Base-by-base conservation (phyloP, 805 yeast genomes). In the Ogataea parapolymorpha region DNA sequence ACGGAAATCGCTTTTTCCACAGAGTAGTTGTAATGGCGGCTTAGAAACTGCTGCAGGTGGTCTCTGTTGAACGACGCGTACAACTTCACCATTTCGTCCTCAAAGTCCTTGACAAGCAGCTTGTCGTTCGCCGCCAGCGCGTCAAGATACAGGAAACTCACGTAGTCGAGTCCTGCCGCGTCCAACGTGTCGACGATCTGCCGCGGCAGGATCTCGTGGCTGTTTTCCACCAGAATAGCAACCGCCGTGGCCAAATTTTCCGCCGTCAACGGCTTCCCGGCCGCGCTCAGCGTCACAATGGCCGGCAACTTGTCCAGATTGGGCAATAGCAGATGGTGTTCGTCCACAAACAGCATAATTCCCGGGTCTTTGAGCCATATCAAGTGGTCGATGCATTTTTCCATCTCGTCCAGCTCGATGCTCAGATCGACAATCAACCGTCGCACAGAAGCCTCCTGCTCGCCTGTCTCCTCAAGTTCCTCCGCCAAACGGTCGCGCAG, bases 121-220 rank as follows among this genome's bases (percentile, higher is more conserved):
- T 79, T 77, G 52, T 89, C 95, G 3, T 67, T 62, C 18, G 60
- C 56, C 10, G 72, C 69, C n/a, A 88, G 63, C 48, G 68, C 66
- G 43, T 81, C 82, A 32, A 93, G 62, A 51, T 85, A 86, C 15
- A 85, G 62, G 51, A 77, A 88, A 35, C 77, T 74, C 6, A 88
- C 62, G 22, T 75, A 63, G 24, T 75, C 67, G 26, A 81, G 55
- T 1, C 65, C 62, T 1, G 66, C 52, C 1, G 63, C 48, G 13
- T 68, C 55, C 55, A 87, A 68, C 18, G 74, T 49, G 0, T 67
- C 49, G 0, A 87, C 61, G 0, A 91, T 66, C 2, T 63, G 58
- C 1, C 55, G 50, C 0, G 95, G 84, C 2, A 70, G 48, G 3
- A 90, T 62, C 52, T 85, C 88, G 50, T 81, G 85, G 31, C 87